Percentiles rank a stretch among this genome's conserved stretches.
Conservation (phyloP, 306 rosid species). For the Lablab purpureus region DNA sequence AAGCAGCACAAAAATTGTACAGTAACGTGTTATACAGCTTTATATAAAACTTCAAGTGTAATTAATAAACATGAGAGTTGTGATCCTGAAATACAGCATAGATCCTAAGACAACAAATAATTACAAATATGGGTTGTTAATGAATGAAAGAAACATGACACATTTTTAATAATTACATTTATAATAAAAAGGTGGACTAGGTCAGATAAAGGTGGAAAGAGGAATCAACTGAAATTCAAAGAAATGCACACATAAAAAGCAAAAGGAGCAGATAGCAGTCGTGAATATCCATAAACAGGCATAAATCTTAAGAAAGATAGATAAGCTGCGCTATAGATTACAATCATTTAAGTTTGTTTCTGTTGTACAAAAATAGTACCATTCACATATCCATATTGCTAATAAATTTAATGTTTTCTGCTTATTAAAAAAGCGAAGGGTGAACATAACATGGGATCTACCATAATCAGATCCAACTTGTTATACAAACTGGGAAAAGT, state of each 20-base stretch:
- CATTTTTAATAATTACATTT: not conserved
- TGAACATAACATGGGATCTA: constrained; percentile 16
- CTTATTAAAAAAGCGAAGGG: constrained; percentile 12
- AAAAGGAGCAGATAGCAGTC: constrained; percentile 17
- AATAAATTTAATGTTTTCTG: constrained; percentile 25
- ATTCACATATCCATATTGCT: constrained; percentile 5
- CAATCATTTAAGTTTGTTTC: constrained; percentile 1
- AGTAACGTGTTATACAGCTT: constrained; percentile 29
- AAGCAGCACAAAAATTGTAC: constrained; percentile 45
- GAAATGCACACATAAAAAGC: not conserved
- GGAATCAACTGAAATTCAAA: constrained; percentile 11
- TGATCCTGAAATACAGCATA: constrained; percentile 8
- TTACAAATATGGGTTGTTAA: not conserved
- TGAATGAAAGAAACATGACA: not conserved
- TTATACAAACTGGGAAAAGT: constrained; percentile 8
- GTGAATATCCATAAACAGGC: constrained; percentile 5
- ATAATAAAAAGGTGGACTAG: constrained; percentile 1
- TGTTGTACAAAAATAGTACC: not conserved
- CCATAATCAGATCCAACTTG: constrained; percentile 23
- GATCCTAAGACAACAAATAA: constrained; percentile 3
- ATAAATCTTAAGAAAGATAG: constrained; percentile 8
- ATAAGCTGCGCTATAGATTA: constrained; percentile 21
- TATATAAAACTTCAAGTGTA: constrained; percentile 17
- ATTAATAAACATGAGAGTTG: constrained; percentile 10
- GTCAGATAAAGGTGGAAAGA: not conserved